These are phyloP conservation scores for Colletotrichum cereale DNA, from an alignment of 2,329 filamentous ascomycete genomes.

Conservation along the genomic window DNA sequence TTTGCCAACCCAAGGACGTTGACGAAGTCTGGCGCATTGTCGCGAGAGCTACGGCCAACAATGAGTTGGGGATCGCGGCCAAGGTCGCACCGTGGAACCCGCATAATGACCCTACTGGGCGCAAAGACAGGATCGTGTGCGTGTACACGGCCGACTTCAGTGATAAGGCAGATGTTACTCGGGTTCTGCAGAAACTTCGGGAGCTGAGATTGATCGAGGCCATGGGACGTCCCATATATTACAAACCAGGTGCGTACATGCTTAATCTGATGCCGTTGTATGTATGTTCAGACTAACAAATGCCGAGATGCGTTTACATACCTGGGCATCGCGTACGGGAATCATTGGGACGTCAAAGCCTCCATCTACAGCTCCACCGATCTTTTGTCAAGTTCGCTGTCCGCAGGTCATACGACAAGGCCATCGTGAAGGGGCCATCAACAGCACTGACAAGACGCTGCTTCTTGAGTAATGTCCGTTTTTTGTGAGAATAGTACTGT, in stretches of 20 bases:
- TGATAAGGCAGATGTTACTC: slow-evolving; percentile 75
- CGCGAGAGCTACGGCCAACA: slow-evolving; percentile 74
- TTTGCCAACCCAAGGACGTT: slow-evolving; percentile 66
- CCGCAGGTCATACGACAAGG: not conserved
- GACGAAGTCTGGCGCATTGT: slow-evolving; percentile 75
- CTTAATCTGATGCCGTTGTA: not conserved
- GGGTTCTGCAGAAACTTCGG: slow-evolving; percentile 74
- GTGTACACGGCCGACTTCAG: slow-evolving; percentile 83
- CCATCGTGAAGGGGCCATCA: not conserved
- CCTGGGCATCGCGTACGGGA: slow-evolving; percentile 70
- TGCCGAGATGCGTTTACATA: slow-evolving; percentile 75
- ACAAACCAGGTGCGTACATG: slow-evolving; percentile 75
- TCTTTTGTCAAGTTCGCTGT: slow-evolving; percentile 44
- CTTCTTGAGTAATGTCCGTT: not conserved
- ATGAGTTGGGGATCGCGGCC: slow-evolving; percentile 77
- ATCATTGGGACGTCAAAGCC: slow-evolving; percentile 72
- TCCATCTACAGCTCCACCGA: slow-evolving; percentile 66
- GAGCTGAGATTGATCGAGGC: slow-evolving; percentile 70
- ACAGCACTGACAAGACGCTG: not conserved
- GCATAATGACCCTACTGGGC: slow-evolving; percentile 54
- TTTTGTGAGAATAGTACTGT: not conserved
- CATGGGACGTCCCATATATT: slow-evolving; percentile 72
- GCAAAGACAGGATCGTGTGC: slow-evolving; percentile 73
- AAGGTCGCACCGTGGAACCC: slow-evolving; percentile 74
- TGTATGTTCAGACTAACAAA: slow-evolving; percentile 26